Base-by-base conservation (phyloP, 1,139 yeast species). In the Pichia sp. region DNA sequence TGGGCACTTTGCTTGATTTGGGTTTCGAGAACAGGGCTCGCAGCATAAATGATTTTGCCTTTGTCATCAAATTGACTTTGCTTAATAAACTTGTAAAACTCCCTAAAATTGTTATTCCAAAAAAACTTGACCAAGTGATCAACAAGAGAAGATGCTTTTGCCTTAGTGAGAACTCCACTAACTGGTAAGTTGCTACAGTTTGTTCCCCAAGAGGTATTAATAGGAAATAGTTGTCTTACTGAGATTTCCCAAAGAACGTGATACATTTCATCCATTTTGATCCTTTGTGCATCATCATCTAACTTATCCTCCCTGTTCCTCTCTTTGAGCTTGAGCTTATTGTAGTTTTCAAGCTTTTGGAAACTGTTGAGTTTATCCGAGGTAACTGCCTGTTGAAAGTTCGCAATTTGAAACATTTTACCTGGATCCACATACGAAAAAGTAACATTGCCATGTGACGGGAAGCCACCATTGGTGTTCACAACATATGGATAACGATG, bases 41-140 rank as follows among this genome's bases (percentile, higher is more conserved):
- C 35, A n/a, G 41, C 35, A 25, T 29, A 20, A 12, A 42, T 21
- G 7, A 44, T 24, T 10, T 28, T 30, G 5, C 37, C 37, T 1
- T 25, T 22, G 4, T 31, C 37, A 27, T 35, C 42, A 14, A 34
- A 29, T 30, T 43, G 45, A 27, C 46, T 45, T 8, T 34, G 35
- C 30, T 48, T 45, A 18, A 55, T 29, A 35, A 45, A 51, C 21
- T 40, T 39, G 36, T 45, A 49, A 19, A 53, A 41, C 6, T 46
- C 40, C 5, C 46, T 45, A 12, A 42, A 35, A 27, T 46, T 40
- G 28, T 47, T 48, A n/a, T 44, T 40, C 55, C 56, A 55, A 34
- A 47, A 51, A 32, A 51, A 52, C 33, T 52, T 52, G 19, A 53
- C 39, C 14, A 55, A 44, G 31, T 53, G 53, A n/a, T 51, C 54